Conservation (phyloP, 2,329 filamentous ascomycete genomes). For the Diaporthe citriasiana region DNA sequence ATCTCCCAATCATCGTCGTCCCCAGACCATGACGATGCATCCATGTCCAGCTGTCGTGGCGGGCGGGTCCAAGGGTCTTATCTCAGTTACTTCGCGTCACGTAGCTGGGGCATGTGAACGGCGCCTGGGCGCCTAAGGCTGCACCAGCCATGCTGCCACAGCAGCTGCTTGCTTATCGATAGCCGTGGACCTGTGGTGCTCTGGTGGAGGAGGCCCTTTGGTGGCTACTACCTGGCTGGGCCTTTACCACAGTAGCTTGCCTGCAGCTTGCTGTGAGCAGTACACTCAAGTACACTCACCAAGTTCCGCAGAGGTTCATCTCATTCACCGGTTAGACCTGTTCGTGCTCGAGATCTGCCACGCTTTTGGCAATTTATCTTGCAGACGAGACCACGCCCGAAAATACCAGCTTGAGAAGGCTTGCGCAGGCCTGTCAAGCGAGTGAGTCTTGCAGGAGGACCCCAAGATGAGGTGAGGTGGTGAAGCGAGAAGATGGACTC, state of each 20-base stretch:
- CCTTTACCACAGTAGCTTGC: neutral
- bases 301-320: conserved; percentile 1
- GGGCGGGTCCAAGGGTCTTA: conserved; percentile 31
- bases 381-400: neutral
- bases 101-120: conserved; percentile 23
- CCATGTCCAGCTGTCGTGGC: conserved; percentile 12
- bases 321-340: neutral
- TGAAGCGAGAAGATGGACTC: conserved; percentile 65
- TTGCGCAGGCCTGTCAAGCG: neutral
- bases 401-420: neutral
- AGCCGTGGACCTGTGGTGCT: conserved; percentile 17
- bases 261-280: conserved; percentile 7
- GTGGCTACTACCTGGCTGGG: neutral
- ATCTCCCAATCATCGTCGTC: conserved; percentile 38
- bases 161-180: conserved; percentile 36
- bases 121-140: neutral
- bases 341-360: neutral
- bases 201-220: neutral
- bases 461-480: conserved; percentile 43
- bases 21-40: conserved; percentile 32
- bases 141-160: neutral
- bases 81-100: conserved; percentile 14
- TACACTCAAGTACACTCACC: neutral
- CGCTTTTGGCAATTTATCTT: neutral
- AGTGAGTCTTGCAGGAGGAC: conserved; percentile 10